These are phyloP conservation scores for Fusarium concolor DNA, from an alignment of 2,329 filamentous ascomycete species.

Conservation along the genomic window DNA sequence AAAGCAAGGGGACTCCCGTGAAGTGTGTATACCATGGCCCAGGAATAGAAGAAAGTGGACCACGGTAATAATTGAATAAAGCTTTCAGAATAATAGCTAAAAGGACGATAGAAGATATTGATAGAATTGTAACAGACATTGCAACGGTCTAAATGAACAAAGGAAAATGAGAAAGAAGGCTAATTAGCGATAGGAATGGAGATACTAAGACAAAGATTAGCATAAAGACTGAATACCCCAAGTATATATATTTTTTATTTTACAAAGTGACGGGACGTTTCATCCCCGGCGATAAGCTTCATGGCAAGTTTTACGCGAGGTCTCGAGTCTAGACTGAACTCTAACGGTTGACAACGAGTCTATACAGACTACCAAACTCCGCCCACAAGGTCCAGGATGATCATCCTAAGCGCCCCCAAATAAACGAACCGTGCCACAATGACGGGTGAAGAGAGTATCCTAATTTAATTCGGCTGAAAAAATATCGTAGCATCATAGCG, in stretches of 20 bases:
- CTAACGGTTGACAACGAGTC: no score
- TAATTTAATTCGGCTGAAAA: neutral
- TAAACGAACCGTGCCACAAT: neutral
- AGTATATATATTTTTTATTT: neutral
- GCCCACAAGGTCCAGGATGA: neutral
- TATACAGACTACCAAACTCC: neutral
- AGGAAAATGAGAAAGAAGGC: no score
- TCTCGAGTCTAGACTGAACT: no score
- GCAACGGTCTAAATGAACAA: no score
- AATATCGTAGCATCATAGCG: no score
- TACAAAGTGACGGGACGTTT: rapidly evolving
- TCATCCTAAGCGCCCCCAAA: neutral
- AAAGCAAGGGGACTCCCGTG: neutral
- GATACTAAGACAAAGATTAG: neutral
- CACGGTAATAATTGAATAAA: neutral
- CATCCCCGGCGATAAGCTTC: neutral
- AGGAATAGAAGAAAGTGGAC: slow-evolving; percentile 1
- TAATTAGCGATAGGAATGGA: neutral
- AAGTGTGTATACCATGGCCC: slow-evolving; percentile 13
- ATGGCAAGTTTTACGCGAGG: no score
- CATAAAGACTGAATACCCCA: neutral
- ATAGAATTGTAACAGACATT: neutral
- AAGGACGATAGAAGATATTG: rapidly evolving
- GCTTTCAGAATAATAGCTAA: neutral
- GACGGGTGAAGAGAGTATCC: neutral